Conservation (phyloP, 257 asterid genomes). For the Lycium ferocissimum region DNA sequence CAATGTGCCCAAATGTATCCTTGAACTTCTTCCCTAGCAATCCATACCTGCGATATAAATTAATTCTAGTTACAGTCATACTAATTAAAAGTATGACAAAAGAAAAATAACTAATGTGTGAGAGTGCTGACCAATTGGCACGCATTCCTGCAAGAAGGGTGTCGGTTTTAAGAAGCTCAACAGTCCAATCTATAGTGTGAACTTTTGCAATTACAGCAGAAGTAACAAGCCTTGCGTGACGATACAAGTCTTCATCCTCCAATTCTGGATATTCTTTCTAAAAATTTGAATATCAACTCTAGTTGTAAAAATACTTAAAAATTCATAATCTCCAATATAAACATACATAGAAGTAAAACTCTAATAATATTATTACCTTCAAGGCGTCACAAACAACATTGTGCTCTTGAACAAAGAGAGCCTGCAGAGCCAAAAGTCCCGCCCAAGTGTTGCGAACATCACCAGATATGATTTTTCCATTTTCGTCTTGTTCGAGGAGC, state of each 20-base stretch:
- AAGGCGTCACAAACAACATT: constrained; percentile 64
- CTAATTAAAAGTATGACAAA: not conserved
- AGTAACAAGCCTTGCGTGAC: constrained; percentile 61
- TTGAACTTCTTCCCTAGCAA: constrained; percentile 62
- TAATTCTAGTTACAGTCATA: not conserved
- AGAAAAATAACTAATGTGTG: not conserved
- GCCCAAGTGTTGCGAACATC: constrained; percentile 73
- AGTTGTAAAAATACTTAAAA: too few relatives aligned
- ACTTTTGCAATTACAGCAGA: constrained; percentile 70
- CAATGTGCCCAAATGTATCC: constrained; percentile 62
- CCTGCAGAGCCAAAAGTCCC: constrained; percentile 57
- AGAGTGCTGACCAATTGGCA: constrained; percentile 48
- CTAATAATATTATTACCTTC: constrained; percentile 39
- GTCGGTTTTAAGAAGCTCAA: constrained; percentile 67
- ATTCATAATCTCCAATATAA: too few relatives aligned
- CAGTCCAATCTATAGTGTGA: constrained; percentile 81
- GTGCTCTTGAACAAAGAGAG: constrained; percentile 69
- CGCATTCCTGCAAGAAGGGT: constrained; percentile 63
- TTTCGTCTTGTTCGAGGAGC: constrained; percentile 46
- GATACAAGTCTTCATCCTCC: constrained; percentile 56
- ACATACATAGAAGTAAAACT: too few relatives aligned
- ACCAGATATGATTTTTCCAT: constrained; percentile 56
- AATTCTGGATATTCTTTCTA: constrained; percentile 56
- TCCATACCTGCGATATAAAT: constrained; percentile 53
- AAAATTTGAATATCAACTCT: not conserved